phyloP scores from a whole-genome alignment of 2,329 filamentous ascomycete genomes.

The Chaetomiaceae sp. region DNA sequence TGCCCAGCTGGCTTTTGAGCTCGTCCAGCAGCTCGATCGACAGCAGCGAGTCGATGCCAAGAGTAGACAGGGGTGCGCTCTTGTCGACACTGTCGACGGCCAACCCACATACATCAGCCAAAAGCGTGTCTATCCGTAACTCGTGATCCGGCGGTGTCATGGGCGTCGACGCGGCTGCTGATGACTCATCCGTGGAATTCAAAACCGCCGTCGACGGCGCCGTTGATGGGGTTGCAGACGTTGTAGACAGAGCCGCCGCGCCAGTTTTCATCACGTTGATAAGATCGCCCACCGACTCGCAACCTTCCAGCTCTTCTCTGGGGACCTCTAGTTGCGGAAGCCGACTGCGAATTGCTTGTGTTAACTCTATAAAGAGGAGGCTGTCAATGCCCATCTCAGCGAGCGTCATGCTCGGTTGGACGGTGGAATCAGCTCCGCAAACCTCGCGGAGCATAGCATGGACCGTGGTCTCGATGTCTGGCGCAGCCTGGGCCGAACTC shows the following conservation, averaged over 20 bases:
- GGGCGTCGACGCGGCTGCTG: background rate
- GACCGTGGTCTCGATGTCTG: background rate
- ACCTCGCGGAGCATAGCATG: background rate
- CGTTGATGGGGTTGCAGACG: background rate
- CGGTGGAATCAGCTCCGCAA: background rate
- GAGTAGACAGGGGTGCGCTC: background rate
- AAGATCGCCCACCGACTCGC: background rate
- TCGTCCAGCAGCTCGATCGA: background rate
- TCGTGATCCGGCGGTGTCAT: too few relatives aligned
- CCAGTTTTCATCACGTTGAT: background rate
- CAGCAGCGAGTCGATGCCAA: conserved; percentile 1
- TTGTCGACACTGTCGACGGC: background rate
- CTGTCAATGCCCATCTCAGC: background rate
- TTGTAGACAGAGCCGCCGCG: background rate
- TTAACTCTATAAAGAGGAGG: background rate
- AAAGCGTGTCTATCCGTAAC: too few relatives aligned
- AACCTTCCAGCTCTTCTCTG: background rate
- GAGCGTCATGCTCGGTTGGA: background rate
- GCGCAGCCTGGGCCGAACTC: too few relatives aligned
- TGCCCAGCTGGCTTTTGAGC: background rate
- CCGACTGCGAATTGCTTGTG: background rate
- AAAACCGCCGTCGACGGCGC: background rate
- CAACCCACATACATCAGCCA: background rate
- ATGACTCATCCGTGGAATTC: too few relatives aligned
- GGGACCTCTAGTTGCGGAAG: background rate